phyloP scores from a whole-genome alignment of 2,329 filamentous ascomycete species.

The Fusarium cicatricum region DNA sequence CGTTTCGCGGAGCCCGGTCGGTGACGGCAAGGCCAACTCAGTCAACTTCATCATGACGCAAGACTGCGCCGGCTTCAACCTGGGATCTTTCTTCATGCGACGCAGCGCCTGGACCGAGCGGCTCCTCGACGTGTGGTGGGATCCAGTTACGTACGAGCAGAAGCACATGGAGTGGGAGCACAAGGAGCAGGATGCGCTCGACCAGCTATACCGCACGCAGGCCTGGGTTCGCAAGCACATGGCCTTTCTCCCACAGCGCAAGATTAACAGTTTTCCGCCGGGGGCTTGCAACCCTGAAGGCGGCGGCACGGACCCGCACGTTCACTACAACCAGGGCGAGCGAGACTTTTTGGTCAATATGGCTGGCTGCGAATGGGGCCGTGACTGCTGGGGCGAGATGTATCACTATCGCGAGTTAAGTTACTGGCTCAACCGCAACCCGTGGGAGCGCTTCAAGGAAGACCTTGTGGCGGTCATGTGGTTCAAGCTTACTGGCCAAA shows the following conservation, averaged over 20 bases:
- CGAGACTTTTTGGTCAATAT: conserved; percentile 97
- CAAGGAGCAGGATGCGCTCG: conserved; percentile 95
- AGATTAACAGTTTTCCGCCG: conserved; percentile 92
- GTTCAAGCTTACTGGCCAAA: conserved; percentile 70
- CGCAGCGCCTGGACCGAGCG: conserved; percentile 90
- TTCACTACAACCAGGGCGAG: conserved; percentile 87
- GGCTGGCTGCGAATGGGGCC: conserved; percentile 96
- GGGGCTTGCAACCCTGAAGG: conserved; percentile 83
- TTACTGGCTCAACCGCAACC: conserved; percentile 84
- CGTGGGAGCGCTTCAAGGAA: conserved; percentile 80
- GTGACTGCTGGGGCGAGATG: conserved; percentile 98
- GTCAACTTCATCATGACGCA: conserved; percentile 91
- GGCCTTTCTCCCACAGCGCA: conserved; percentile 88
- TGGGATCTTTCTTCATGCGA: conserved; percentile 92
- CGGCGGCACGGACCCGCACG: conserved; percentile 71
- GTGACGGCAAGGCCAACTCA: conserved; percentile 79
- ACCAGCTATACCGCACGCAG: conserved; percentile 89
- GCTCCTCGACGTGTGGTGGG: conserved; percentile 97
- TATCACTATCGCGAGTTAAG: conserved; percentile 93
- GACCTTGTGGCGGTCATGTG: conserved; percentile 68
- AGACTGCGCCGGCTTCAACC: conserved; percentile 95
- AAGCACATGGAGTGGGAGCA: conserved; percentile 99
- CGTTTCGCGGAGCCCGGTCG: conserved; percentile 73
- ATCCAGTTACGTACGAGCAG: conserved; percentile 96
- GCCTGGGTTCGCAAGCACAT: conserved; percentile 92